These are phyloP conservation scores for Pichiaceae sp. DNA, from an alignment of 1,139 yeast species.

Conservation along the genomic window DNA sequence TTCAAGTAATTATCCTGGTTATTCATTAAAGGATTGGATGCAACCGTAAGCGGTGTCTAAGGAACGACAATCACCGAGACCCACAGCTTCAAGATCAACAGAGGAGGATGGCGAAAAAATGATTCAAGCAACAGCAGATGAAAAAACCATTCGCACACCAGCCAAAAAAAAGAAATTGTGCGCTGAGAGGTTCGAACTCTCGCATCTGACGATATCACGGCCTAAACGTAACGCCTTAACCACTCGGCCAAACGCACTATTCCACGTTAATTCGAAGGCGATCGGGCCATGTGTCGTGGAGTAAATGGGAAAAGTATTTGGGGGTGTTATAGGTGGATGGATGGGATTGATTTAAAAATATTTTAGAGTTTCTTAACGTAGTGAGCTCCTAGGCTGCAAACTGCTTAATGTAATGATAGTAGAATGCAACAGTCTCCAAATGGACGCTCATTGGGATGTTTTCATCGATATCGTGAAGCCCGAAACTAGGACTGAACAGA, in stretches of 20 bases:
- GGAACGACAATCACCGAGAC: not conserved
- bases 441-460: constrained; percentile 41
- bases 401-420: constrained; percentile 22
- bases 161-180: not conserved
- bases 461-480: constrained; percentile 29
- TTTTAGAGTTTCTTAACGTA: too few relatives aligned
- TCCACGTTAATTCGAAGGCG: too few relatives aligned
- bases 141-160: too few relatives aligned
- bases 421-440: constrained; percentile 49
- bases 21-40: too few relatives aligned
- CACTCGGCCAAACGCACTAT: constrained; percentile 3
- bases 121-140: too few relatives aligned
- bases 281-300: too few relatives aligned
- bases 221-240: constrained; percentile 3
- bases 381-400: too few relatives aligned
- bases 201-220: not conserved
- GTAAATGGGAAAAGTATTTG: too few relatives aligned
- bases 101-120: not conserved
- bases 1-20: not conserved
- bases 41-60: too few relatives aligned
- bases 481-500: not conserved
- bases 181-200: constrained; percentile 1
- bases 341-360: too few relatives aligned
- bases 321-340: too few relatives aligned
- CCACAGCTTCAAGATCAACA: not conserved